Conservation (phyloP, 2,329 filamentous ascomycete genomes). For the Epichloe typhina region DNA sequence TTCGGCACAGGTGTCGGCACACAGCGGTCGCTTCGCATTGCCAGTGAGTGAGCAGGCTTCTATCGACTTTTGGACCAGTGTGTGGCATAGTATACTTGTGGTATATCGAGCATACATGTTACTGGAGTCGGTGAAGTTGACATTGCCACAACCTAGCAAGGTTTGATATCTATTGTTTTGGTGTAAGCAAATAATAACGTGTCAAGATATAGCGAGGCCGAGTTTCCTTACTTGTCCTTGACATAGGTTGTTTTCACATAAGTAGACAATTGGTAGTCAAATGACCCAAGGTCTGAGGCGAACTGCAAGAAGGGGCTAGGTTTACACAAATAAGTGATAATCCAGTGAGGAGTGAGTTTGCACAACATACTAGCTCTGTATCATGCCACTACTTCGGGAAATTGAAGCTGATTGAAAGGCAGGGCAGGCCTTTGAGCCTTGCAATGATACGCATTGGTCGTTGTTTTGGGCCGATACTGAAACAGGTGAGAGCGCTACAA, state of each 20-base stretch:
- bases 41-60: conserved; percentile 50
- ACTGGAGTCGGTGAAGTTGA: conserved; percentile 67
- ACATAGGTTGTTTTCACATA: conserved; percentile 70
- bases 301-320: conserved; percentile 64
- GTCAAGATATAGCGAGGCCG: background rate
- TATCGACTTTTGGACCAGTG: conserved; percentile 82
- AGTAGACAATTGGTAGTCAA: conserved; percentile 59
- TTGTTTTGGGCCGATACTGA: conserved; percentile 23
- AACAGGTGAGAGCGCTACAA: conserved; percentile 15
- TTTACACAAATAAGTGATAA: conserved; percentile 21
- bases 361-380: conserved; percentile 49
- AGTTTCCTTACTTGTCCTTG: conserved; percentile 50
- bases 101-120: conserved; percentile 88
- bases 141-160: conserved; percentile 64
- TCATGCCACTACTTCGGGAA: conserved; percentile 45
- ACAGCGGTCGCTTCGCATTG: conserved; percentile 60
- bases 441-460: conserved; percentile 48
- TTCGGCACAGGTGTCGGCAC: conserved; percentile 78
- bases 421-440: conserved; percentile 55
- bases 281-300: conserved; percentile 63
- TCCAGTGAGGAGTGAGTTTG: background rate
- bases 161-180: conserved; percentile 53
- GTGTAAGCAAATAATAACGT: background rate
- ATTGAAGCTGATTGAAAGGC: conserved; percentile 63
- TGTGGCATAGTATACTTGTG: conserved; percentile 82